Base-by-base conservation (phyloP, 495 filamentous ascomycete genomes). In the Podospora pseudoanserina region DNA sequence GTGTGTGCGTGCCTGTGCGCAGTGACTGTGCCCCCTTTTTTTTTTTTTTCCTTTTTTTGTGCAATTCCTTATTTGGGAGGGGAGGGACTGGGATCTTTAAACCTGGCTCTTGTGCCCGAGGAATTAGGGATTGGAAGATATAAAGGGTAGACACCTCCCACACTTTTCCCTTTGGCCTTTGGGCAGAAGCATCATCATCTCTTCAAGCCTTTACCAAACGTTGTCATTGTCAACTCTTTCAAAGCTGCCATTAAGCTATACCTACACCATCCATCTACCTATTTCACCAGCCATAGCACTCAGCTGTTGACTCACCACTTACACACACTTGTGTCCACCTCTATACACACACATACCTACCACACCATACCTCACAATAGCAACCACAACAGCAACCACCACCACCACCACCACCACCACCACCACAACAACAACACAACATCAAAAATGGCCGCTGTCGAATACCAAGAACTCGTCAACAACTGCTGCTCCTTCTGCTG, bases 401-500 rank as follows among this genome's bases (percentile, higher is more conserved):
- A 19, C 19, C 19, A 19, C n/a, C n/a, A 65, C 64, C 18, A 60
- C 69, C 20, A n/a, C 53, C 75, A 76, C 70, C 0, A 23, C 20
- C 0, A 23, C 1, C 0, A 23, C 23, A 5, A 26, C 56, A 34
- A 60, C 19, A 60, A 54, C 44, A 53, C 64, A 23, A 60, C 69
- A 27, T 15, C 53, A 76, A 76, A 70, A 67, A 84, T 84, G 82
- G 79, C 77, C 73, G 76, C 80, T 76, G 76, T 78, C 68, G 82
- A 82, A 69, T 71, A 67, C 70, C 73, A 81, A 68, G 75, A 79
- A 69, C 81, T 81, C 65, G 82, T 84, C 77, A 75, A 83, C 76
- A 67, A 81, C 63, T 84, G 82, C 79, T 84, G 82, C 82, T 81
- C 81, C 27, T 84, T 81, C 68, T 84, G 82, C 79, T 84, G 82